Conservation (phyloP, 495 filamentous ascomycete genomes). For the Parathielavia appendiculata region DNA sequence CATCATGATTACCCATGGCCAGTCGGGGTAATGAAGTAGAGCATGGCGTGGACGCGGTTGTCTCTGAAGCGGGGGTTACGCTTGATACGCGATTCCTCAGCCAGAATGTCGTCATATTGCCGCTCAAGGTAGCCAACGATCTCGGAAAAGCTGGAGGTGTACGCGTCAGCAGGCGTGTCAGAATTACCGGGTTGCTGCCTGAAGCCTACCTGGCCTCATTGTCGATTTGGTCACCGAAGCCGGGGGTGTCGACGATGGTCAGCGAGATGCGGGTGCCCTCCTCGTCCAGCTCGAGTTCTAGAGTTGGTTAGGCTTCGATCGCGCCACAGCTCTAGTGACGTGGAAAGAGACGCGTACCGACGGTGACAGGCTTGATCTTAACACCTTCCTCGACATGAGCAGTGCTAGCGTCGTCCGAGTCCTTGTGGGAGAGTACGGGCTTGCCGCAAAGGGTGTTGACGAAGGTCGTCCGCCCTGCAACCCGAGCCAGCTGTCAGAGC, state of each 20-base stretch:
- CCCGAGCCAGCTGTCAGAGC: constrained; percentile 26
- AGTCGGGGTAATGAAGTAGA: constrained; percentile 99
- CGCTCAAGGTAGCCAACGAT: constrained; percentile 96
- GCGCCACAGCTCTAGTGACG: background rate
- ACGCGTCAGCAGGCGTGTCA: constrained; percentile 50
- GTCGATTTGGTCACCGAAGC: constrained; percentile 98
- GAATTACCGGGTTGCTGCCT: constrained; percentile 60
- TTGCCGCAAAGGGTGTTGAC: constrained; percentile 99
- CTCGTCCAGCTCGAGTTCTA: constrained; percentile 94
- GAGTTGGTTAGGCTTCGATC: constrained; percentile 19
- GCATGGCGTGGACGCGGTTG: constrained; percentile 93
- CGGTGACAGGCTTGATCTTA: constrained; percentile 95
- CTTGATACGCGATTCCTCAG: constrained; percentile 99
- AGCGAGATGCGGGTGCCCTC: constrained; percentile 97
- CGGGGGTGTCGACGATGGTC: constrained; percentile 97
- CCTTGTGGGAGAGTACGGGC: constrained; percentile 79
- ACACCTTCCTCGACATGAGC: constrained; percentile 96
- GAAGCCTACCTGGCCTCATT: constrained; percentile 81
- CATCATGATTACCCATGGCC: constrained; percentile 70
- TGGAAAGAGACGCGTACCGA: constrained; percentile 59
- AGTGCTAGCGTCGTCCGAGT: constrained; percentile 78
- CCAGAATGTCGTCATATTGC: constrained; percentile 98
- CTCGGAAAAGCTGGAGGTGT: constrained; percentile 72
- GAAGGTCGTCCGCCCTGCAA: constrained; percentile 88
- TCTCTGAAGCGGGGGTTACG: constrained; percentile 99